phyloP scores from a whole-genome alignment of 129 eudicot species.

The Flaveria bidentis region DNA sequence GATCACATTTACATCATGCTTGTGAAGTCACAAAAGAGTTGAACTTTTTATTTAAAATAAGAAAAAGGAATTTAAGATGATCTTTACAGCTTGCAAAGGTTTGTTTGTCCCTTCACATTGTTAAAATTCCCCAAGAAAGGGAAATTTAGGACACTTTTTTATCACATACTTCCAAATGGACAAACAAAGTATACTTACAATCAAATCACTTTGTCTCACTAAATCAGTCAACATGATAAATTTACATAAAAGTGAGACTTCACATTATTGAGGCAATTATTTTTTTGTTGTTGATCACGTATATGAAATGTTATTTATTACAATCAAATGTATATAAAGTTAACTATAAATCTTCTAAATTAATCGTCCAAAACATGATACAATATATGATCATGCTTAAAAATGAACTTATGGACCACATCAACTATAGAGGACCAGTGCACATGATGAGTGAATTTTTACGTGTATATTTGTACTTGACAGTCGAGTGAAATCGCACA shows the following conservation, averaged over 20 bases:
- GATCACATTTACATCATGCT: conserved; percentile 20
- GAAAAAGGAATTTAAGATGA: not conserved
- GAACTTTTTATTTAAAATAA: not conserved
- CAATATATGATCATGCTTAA: not conserved
- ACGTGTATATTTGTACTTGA: no score
- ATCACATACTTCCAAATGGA: conserved; percentile 33
- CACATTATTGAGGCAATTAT: not conserved
- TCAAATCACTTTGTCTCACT: conserved; percentile 31
- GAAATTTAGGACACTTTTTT: conserved; percentile 28
- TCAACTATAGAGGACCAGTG: no score
- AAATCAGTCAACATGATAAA: conserved; percentile 16
- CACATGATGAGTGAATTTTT: no score
- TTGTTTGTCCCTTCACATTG: conserved; percentile 40
- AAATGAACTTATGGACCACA: not conserved
- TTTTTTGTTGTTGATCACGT: not conserved
- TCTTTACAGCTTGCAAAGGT: conserved; percentile 42
- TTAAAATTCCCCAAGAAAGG: conserved; percentile 33
- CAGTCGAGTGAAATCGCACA: no score
- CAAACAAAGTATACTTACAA: conserved; percentile 30
- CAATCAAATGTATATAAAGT: not conserved
- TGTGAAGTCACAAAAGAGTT: conserved; percentile 15
- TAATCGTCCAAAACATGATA: not conserved
- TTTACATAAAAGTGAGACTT: conserved; percentile 12
- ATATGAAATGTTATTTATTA: not conserved
- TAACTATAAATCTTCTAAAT: not conserved